Evolutionary conservation across 352 stramenopile species (phyloP).

Genomic region (Phytophthora capsici): DNA sequence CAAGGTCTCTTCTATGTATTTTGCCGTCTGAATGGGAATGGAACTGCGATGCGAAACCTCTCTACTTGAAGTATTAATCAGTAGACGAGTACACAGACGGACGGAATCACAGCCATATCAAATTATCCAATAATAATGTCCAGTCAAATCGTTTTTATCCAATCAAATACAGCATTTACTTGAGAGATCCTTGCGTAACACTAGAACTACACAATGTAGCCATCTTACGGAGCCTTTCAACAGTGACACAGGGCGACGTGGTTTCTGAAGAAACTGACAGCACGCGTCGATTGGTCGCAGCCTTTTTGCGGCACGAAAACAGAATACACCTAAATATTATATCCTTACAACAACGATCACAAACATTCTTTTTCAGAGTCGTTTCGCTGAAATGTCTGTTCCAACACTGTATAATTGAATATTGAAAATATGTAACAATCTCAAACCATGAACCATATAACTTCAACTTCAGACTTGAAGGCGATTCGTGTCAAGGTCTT

Average conservation of each 20-base stretch:
- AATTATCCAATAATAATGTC: too few relatives aligned
- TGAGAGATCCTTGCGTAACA: background rate
- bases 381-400: too few relatives aligned
- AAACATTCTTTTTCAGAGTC: background rate
- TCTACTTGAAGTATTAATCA: too few relatives aligned
- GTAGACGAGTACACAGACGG: too few relatives aligned
- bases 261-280: conserved; percentile 21
- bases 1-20: too few relatives aligned
- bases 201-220: background rate
- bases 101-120: too few relatives aligned
- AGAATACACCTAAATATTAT: background rate
- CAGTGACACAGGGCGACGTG: conserved; percentile 6
- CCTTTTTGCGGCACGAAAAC: background rate
- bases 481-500: background rate
- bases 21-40: too few relatives aligned
- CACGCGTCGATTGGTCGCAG: conserved; percentile 41
- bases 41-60: too few relatives aligned
- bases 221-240: background rate
- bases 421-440: background rate
- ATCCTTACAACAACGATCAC: background rate
- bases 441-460: background rate
- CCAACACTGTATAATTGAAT: too few relatives aligned
- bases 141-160: too few relatives aligned
- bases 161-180: too few relatives aligned
- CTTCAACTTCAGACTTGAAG: conserved; percentile 21